Percentiles rank a stretch among this genome's conserved stretches.
phyloP scores from a whole-genome alignment of 208 protist species.

The Acanthamoeba lenticulata region DNA sequence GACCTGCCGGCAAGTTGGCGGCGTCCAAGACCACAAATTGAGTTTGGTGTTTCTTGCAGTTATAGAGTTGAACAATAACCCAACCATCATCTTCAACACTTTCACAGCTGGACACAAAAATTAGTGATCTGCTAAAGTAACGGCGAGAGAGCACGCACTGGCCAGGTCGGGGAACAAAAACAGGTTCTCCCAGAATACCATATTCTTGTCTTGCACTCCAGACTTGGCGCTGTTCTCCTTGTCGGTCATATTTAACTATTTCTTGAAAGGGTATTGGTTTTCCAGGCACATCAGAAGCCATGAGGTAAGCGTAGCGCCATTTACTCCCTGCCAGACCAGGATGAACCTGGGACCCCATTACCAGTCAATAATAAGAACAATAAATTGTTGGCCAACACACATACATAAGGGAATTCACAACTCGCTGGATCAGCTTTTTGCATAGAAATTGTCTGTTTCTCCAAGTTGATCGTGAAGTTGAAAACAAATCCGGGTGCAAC shows the following conservation, averaged over 20 bases:
- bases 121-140: too few species aligned
- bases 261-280: slow-evolving; percentile 63
- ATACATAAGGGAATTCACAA: slow-evolving; percentile 69
- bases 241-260: slow-evolving; percentile 67
- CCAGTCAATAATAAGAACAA: not conserved
- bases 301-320: slow-evolving; percentile 71
- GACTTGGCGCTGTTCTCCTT: slow-evolving; percentile 32
- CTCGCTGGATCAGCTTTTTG: not conserved
- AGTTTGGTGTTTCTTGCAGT: slow-evolving; percentile 65
- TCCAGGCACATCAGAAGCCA: slow-evolving; percentile 57
- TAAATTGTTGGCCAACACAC: not conserved
- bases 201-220: slow-evolving; percentile 39
- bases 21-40: slow-evolving; percentile 73
- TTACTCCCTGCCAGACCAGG: not conserved
- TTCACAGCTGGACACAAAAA: too few species aligned
- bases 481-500: slow-evolving; percentile 46
- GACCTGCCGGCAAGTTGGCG: not conserved
- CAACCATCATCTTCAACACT: slow-evolving; percentile 74
- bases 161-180: slow-evolving; percentile 68
- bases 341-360: not conserved
- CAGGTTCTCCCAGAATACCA: slow-evolving; percentile 64
- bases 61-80: slow-evolving; percentile 71
- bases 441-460: not conserved
- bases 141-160: not conserved
- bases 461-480: slow-evolving; percentile 63